These are phyloP conservation scores for Chiua sp. DNA, from an alignment of 1,284 basidiomycete genomes.

Conservation along the genomic window DNA sequence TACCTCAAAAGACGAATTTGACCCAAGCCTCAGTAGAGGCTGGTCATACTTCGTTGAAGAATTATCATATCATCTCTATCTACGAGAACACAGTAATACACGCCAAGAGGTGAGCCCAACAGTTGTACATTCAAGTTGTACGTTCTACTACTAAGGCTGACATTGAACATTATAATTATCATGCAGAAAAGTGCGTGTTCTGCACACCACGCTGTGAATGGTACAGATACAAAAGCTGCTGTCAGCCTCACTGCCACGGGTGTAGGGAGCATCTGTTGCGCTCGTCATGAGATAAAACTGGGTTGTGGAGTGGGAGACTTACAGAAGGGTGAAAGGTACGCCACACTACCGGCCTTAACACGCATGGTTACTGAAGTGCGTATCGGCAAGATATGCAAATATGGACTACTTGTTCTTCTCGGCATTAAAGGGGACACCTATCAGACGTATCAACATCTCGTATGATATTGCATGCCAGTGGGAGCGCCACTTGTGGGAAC, in stretches of 20 bases:
- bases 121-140: no score
- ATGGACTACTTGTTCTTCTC: slow-evolving; percentile 19
- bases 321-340: slow-evolving; percentile 33
- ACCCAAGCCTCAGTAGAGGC: slow-evolving; percentile 3
- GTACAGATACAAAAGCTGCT: no score
- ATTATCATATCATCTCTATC: neutral
- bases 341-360: no score
- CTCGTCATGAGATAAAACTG: slow-evolving; percentile 25
- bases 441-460: slow-evolving; percentile 1
- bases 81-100: neutral
- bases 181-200: no score
- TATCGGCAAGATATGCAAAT: slow-evolving; percentile 4
- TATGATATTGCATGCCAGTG: slow-evolving; percentile 17
- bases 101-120: slow-evolving; percentile 5
- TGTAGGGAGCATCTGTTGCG: slow-evolving; percentile 22
- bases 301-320: slow-evolving; percentile 31
- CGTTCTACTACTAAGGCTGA: no score
- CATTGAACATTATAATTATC: no score
- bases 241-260: slow-evolving; percentile 13
- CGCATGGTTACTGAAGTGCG: no score
- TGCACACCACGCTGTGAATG: no score
- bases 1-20: neutral
- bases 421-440: neutral
- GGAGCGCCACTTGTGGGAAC: neutral
- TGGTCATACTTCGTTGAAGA: slow-evolving; percentile 17